These are phyloP conservation scores for Cyberlindnera subsufficiens DNA, from an alignment of 805 yeast species.

Conservation along the genomic window DNA sequence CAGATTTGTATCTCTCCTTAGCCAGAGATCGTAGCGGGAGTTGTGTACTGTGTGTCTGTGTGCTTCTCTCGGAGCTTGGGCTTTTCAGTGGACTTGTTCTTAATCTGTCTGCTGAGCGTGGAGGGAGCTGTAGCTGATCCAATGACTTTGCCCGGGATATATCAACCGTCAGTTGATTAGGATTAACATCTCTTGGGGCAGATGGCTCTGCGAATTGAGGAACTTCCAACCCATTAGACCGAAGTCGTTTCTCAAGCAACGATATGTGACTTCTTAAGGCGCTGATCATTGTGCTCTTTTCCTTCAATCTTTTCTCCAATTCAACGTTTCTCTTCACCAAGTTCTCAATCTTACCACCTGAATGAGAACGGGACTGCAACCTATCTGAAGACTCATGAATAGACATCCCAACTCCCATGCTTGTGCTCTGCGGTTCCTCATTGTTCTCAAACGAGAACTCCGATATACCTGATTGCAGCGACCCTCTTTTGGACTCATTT, in stretches of 20 bases:
- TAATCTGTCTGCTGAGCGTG: constrained; percentile 34
- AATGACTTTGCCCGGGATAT: neutral
- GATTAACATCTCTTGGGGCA: constrained; percentile 4
- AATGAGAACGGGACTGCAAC: constrained; percentile 6
- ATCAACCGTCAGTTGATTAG: constrained; percentile 3
- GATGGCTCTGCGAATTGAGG: constrained; percentile 9
- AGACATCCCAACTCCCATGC: neutral
- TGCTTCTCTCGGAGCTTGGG: neutral
- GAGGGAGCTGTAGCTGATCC: constrained; percentile 26
- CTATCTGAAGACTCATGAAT: constrained; percentile 5
- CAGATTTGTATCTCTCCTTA: neutral
- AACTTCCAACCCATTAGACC: constrained; percentile 6
- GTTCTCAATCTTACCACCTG: constrained; percentile 5
- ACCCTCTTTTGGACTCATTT: constrained; percentile 8
- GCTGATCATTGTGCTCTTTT: constrained; percentile 12
- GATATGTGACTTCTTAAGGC: constrained; percentile 13
- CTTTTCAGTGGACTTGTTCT: constrained; percentile 6
- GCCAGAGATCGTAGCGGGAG: neutral
- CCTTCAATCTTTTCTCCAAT: constrained; percentile 12
- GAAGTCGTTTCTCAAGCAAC: constrained; percentile 9
- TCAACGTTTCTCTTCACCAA: constrained; percentile 12
- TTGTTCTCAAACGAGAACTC: constrained; percentile 16
- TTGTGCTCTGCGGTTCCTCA: constrained; percentile 2
- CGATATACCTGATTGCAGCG: constrained; percentile 11
- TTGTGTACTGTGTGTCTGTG: neutral